Evolutionary conservation across 2,329 filamentous ascomycete genomes (phyloP), one percentile per base, ranked within the genome.

Genomic region (Colletotrichum lentis): DNA sequence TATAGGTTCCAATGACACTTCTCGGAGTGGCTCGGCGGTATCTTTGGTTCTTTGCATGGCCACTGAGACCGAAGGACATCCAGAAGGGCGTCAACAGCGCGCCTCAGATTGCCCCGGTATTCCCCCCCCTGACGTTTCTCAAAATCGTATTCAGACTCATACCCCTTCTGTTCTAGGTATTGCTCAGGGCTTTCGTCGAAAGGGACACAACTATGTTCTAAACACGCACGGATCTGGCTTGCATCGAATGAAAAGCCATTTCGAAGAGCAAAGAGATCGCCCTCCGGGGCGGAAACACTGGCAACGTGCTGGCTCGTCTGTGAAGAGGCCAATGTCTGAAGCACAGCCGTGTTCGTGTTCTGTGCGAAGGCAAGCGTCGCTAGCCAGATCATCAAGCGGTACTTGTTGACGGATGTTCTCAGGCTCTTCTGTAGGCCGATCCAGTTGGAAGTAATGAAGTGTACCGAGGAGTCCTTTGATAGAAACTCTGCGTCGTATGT

Each of bases 291-390:
- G 3, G 10, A 7, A n/a, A 63, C 18, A 7, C 6, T 2, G 3
- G 22, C n/a, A 10, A 52, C 3, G 35, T 18, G 7, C 11, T n/a
- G 6, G 3, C 11, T 18, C 3, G 53, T 54, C 2, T 31, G 31
- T 6, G 72, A 54, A 0, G 50, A 39, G 0, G 68, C 71, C 4
- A 73, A 50, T 1, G 54, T 43, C n/a, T 72, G 71, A 11, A 73
- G 58, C 16, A 71, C 20, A 5, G 37, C 3, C 46, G 61, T 62
- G 22, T 71, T 64, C 2, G 59, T 24, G 0, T 43, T 3, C 2
- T 57, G 3, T 10, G 69, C 43, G 46, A 70, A 75, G 0, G 72
- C 72, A 10, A 75, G 43, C 2, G 72, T 73, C 1, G 71, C 58
- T 0, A 74, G 67, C 67, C 70, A 74, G 7, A 73, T 72, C 58